phyloP scores from a whole-genome alignment of 116 monocot genomes.

The Iris pallida region DNA sequence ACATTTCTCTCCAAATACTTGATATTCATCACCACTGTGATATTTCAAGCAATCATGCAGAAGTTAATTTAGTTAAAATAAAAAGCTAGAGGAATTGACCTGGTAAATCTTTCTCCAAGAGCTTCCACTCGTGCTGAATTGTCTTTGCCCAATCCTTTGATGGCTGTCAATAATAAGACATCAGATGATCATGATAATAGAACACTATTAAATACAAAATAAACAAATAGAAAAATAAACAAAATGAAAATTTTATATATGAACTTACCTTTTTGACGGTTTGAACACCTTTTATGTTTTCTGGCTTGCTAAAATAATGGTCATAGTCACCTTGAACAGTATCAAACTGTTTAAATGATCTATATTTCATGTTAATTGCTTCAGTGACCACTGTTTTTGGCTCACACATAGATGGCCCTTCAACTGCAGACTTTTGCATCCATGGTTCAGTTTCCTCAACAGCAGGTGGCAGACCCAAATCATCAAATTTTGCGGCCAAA shows the following conservation, averaged over 20 bases:
- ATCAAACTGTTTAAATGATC: conserved; percentile 70
- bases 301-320: conserved; percentile 42
- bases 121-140: conserved; percentile 74
- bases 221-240: neutral
- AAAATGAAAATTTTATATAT: neutral
- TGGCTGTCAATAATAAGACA: conserved; percentile 32
- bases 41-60: too few species aligned
- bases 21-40: too few species aligned
- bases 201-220: neutral
- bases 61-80: too few species aligned
- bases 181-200: neutral
- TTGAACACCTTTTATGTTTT: conserved; percentile 5
- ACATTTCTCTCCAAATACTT: too few species aligned
- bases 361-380: conserved; percentile 48
- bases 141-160: conserved; percentile 59
- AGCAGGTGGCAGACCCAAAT: conserved; percentile 55
- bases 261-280: conserved; percentile 32
- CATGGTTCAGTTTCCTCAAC: conserved; percentile 58
- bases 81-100: conserved; percentile 25
- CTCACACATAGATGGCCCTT: conserved; percentile 10
- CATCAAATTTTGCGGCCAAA: conserved; percentile 57
- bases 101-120: conserved; percentile 79
- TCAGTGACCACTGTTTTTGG: conserved; percentile 17
- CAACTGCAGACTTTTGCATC: conserved; percentile 33
- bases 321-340: conserved; percentile 53